Base-by-base conservation (phyloP, 1,284 basidiomycete genomes). In the Jaminaea rosea region DNA sequence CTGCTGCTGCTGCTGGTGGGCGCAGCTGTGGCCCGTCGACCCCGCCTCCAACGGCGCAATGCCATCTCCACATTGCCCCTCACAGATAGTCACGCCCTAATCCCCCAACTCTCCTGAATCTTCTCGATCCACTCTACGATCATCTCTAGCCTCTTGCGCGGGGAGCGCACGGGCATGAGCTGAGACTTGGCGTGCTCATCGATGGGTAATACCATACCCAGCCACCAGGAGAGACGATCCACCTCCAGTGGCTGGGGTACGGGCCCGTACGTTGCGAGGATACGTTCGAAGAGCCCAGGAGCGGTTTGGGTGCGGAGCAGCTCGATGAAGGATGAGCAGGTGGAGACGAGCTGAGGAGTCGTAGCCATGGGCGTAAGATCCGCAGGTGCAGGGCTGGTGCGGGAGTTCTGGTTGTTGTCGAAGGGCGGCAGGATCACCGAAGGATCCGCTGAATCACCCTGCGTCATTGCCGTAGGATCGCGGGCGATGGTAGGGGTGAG, bases 51-150 rank as follows among this genome's bases (percentile, higher is more conserved):
- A 21, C 39, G 24, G 3, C 39, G 17, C 6, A 31, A 23, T 23
- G 19, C 39, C 19, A n/a, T 23, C 4, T 24, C 19, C 4, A 21
- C 11, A 42, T 4, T 23, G 17, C 19, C 39, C 39, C 39, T 36
- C 4, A 36, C 4, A 42, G 24, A 15, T 17, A 15, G 11, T 3
- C 17, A 13, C 39, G 13, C 39, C 19, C 39, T 42, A n/a, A 4
- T 23, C 39, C 39, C 24, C 39, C 19, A n/a, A 3, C 15, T 23
- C 19, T 23, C 11, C 39, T 42, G 78, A 31, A 87, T 76, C 69
- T 83, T 81, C 69, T 93, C 88, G 63, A 96, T 91, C 91, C 91
- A 96, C 68, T 89, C 85, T 32, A 88, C 86, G 52, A 93, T 84
- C 61, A 96, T 79, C 53, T 85, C 79, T 45, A 96, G 76, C 29